Percentiles rank a stretch among this genome's conserved stretches.
Evolutionary conservation across 1,284 basidiomycete genomes (phyloP).

Genomic region (Pisolithus thermaeus): DNA sequence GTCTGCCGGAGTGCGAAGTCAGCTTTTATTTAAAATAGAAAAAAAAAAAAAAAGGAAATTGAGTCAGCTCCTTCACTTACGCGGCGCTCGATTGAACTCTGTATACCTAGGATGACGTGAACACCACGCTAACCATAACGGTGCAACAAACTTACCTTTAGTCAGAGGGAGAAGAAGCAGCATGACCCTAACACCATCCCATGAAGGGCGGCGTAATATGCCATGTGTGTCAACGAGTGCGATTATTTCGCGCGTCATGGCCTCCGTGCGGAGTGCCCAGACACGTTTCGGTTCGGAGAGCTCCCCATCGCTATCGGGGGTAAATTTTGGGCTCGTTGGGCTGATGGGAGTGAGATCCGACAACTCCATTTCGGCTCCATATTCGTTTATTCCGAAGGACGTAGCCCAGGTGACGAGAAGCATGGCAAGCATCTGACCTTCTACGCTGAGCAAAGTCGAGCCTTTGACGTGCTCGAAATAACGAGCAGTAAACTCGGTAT

Average conservation of each 20-base stretch:
- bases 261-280: conserved; percentile 30
- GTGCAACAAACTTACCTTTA: conserved; percentile 47
- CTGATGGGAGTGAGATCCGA: conserved; percentile 17
- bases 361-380: conserved; percentile 41
- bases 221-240: conserved; percentile 74
- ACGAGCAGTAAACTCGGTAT: conserved; percentile 66
- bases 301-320: conserved; percentile 12
- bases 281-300: conserved; percentile 17
- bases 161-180: conserved; percentile 76
- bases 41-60: no score
- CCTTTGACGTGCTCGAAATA: conserved; percentile 61
- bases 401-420: conserved; percentile 79
- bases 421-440: conserved; percentile 63
- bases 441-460: conserved; percentile 45
- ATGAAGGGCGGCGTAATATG: conserved; percentile 73
- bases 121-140: conserved; percentile 5
- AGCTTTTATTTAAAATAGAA: neutral
- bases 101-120: conserved; percentile 33
- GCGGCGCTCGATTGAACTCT: conserved; percentile 46
- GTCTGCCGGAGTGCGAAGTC: conserved; percentile 25
- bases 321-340: conserved; percentile 10
- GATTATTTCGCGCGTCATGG: conserved; percentile 70
- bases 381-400: conserved; percentile 80
- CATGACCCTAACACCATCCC: conserved; percentile 79
- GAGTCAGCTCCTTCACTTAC: conserved; percentile 26